Evolutionary conservation across 352 stramenopile species (phyloP), one percentile per base, ranked within the genome.

Genomic region (Phytophthora cryptogea): DNA sequence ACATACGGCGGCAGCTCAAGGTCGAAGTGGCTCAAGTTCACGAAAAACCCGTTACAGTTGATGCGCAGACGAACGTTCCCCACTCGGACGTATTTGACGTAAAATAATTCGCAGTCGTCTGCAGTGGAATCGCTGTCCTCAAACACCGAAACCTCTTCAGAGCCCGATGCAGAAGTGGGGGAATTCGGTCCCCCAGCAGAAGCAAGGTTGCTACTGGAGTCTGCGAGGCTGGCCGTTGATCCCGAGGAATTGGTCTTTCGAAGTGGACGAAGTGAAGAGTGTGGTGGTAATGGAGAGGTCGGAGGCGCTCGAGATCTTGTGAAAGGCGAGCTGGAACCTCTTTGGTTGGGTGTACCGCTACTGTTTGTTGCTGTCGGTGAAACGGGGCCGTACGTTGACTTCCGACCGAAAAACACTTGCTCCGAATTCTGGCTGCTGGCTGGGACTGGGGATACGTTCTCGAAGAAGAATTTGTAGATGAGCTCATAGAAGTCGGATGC

Each of bases 391-490:
- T 41, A 49, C n/a, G 37, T 55, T 10, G 54, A 58, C 46, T 85
- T 86, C 10, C 78, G 75, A 2, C 83, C 83, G 37, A 90, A 90
- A 23, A 92, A 46, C 0, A 86, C 59, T 39, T 85, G 71, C 48
- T 92, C 80, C 0, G 74, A 81, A 23, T 75, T 75, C 11, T 78
- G 61, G 23, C 73, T 72, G 26, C 62, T 62, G 4, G 39, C 37
- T 7, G 59, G 14, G 5, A 31, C 42, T 28, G 57, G 36, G 20
- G 65, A 54, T 14, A 79, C 68, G 2, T 81, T 74, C 41, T 87
- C 80, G 35, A 94, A 94, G 70, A 94, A 92, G 33, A 92, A 94
- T 59, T 91, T 94, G 66, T 88, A 85, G 14, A 94, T 66, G 7
- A 94, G 67, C 1, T 92, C 85, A 53, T 92, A 94, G 35, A 94